These are phyloP conservation scores for Immersiporthe knoxdaviesiana DNA, from an alignment of 2,329 filamentous ascomycete species.

Conservation along the genomic window DNA sequence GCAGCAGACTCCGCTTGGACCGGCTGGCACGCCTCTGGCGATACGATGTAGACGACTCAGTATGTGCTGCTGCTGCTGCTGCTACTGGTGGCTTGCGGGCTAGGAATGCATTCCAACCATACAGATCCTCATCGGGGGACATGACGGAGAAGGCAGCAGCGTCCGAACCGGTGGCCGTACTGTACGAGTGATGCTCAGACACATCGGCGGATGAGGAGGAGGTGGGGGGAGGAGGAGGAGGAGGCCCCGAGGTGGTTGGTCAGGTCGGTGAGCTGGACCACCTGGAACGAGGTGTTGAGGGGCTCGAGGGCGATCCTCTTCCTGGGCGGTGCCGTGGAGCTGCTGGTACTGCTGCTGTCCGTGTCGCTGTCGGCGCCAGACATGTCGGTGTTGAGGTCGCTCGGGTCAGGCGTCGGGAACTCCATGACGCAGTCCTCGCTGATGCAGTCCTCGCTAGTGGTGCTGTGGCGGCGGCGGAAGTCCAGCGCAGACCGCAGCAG, in stretches of 20 bases:
- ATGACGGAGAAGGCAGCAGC: conserved; percentile 22
- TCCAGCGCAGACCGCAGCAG: conserved; percentile 18
- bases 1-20: conserved; percentile 27
- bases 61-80: neutral
- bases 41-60: conserved; percentile 7
- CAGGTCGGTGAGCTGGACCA: conserved; percentile 38
- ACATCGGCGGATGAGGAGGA: conserved; percentile 19
- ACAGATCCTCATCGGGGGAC: conserved; percentile 33
- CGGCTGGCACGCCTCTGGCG: conserved; percentile 26
- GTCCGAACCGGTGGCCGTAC: conserved; percentile 27
- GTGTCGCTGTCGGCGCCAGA: conserved; percentile 28
- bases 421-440: conserved; percentile 4
- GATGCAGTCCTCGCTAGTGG: conserved; percentile 6
- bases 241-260: conserved; percentile 34
- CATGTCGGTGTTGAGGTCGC: conserved; percentile 20
- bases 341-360: conserved; percentile 19
- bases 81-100: conserved; percentile 31
- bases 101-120: conserved; percentile 37
- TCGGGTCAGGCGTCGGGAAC: conserved; percentile 14
- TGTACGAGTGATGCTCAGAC: conserved; percentile 25
- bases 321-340: conserved; percentile 12
- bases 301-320: conserved; percentile 11
- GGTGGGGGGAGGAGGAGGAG: conserved; percentile 14
- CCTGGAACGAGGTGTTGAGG: conserved; percentile 24
- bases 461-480: conserved; percentile 6